phyloP scores from a whole-genome alignment of 75 land plant species.

The Chamaecyparis obtusa region DNA sequence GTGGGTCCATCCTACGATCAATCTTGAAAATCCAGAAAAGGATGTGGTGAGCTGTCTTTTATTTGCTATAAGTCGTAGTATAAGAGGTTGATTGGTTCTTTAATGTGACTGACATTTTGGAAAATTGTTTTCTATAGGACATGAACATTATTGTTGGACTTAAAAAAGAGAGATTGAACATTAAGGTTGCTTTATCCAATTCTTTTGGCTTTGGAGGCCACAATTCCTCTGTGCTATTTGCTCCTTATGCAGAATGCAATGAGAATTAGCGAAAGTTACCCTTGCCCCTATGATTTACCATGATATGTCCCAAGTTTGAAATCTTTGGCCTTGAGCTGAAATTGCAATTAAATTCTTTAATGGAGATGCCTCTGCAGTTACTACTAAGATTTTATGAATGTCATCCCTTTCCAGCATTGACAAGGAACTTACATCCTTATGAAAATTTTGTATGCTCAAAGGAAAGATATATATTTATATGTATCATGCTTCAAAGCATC shows the following conservation, averaged over 20 bases:
- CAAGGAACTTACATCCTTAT: not conserved
- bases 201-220: slow-evolving; percentile 56
- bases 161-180: slow-evolving; percentile 38
- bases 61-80: no score
- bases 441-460: not conserved
- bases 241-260: slow-evolving; percentile 31
- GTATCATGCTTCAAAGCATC: not conserved
- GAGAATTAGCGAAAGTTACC: not conserved
- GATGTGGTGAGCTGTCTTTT: slow-evolving; percentile 29
- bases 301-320: not conserved
- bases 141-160: slow-evolving; percentile 39
- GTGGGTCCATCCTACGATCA: slow-evolving; percentile 55
- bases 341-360: slow-evolving; percentile 6
- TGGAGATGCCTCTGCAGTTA: slow-evolving; percentile 6
- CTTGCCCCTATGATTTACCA: not conserved
- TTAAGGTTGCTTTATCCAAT: slow-evolving; percentile 49
- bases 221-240: slow-evolving; percentile 44
- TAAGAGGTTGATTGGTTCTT: not conserved
- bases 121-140: slow-evolving; percentile 23
- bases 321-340: not conserved
- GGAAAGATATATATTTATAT: not conserved
- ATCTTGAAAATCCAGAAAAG: slow-evolving; percentile 43
- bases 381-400: not conserved
- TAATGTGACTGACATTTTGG: slow-evolving; percentile 4
- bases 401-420: not conserved